Evolutionary conservation across 192 early-diverging fungal species (phyloP).

Genomic region (Entomortierella lignicola): DNA sequence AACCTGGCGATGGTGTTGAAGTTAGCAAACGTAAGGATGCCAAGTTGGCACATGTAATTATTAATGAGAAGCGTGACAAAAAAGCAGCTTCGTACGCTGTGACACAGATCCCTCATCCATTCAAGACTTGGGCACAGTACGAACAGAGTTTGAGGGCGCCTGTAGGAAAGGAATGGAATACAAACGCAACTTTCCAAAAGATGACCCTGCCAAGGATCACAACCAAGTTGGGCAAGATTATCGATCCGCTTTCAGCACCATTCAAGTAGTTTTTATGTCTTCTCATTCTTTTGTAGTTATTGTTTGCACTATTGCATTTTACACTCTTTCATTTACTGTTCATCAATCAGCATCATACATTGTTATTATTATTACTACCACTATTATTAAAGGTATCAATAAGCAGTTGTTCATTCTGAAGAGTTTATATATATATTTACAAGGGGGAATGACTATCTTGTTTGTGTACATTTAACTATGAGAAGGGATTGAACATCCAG

Average conservation of each 20-base stretch:
- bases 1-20: constrained; percentile 70
- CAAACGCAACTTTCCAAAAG: constrained; percentile 74
- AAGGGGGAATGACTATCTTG: no score
- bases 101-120: constrained; percentile 84
- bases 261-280: constrained; percentile 54
- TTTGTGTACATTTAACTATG: neutral
- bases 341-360: neutral
- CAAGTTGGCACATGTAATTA: constrained; percentile 89
- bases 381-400: neutral
- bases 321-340: neutral
- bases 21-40: constrained; percentile 75
- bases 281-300: neutral
- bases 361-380: neutral
- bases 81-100: constrained; percentile 84
- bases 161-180: constrained; percentile 98
- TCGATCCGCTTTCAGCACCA: constrained; percentile 82
- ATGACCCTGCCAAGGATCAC: constrained; percentile 84
- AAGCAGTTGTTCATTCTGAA: no score
- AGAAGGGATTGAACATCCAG: constrained; percentile 22
- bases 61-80: constrained; percentile 88
- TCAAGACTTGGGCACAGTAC: constrained; percentile 87
- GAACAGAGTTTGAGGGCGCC: constrained; percentile 86
- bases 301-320: neutral
- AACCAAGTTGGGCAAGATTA: constrained; percentile 87
- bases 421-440: no score